A percentile compares a stretch with the other conserved stretches of the same genome.
These are phyloP conservation scores for Nicotiana paniculata DNA, from an alignment of 257 asterid species.

Conservation along the genomic window DNA sequence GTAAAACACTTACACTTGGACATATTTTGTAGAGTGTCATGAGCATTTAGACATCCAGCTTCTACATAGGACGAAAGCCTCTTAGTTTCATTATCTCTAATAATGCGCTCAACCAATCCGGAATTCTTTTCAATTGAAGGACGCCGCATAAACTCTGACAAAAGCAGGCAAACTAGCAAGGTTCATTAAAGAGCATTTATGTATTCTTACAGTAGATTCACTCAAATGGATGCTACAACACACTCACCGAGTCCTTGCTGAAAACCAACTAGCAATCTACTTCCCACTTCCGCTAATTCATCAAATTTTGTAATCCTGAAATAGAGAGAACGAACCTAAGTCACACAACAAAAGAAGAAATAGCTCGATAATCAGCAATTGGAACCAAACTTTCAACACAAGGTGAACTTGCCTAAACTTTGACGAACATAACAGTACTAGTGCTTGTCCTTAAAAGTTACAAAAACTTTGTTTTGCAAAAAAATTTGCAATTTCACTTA, in stretches of 20 bases:
- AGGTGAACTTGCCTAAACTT: background rate
- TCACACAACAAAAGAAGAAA: background rate
- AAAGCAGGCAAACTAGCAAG: background rate
- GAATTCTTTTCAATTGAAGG: conserved; percentile 41
- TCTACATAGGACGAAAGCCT: conserved; percentile 54
- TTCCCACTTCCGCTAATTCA: conserved; percentile 50
- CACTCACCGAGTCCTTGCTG: conserved; percentile 70
- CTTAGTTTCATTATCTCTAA: conserved; percentile 46
- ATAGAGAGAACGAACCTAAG: background rate
- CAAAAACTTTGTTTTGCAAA: too few species aligned
- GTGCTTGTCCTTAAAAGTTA: too few species aligned
- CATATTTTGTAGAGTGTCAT: conserved; percentile 40
- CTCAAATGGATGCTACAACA: background rate
- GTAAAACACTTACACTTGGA: conserved; percentile 57
- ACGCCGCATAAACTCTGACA: conserved; percentile 44
- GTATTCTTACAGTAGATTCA: background rate
- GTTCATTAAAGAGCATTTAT: background rate
- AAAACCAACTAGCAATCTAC: conserved; percentile 49
- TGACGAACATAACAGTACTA: background rate
- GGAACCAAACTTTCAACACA: background rate
- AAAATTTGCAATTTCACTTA: too few species aligned
- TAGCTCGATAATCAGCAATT: background rate
- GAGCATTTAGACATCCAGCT: conserved; percentile 50
- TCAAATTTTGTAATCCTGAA: conserved; percentile 56
- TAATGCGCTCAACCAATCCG: conserved; percentile 37